A percentile compares a stretch with the other conserved stretches of the same genome.
These are phyloP conservation scores for Prinsepia uniflora DNA, from an alignment of 306 rosid genomes.

Conservation along the genomic window DNA sequence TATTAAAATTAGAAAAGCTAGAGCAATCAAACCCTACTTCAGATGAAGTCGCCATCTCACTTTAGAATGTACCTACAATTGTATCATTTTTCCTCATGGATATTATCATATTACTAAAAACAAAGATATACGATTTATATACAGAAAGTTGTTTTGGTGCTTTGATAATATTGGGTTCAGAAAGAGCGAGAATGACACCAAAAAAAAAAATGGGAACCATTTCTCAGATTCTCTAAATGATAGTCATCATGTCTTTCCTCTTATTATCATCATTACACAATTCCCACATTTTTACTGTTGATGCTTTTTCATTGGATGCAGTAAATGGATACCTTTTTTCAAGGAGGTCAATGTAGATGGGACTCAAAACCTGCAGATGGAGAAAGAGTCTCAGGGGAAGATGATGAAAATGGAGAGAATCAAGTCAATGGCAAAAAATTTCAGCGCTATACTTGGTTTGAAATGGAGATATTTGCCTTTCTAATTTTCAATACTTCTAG, in stretches of 20 bases:
- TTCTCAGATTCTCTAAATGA: conserved; percentile 24
- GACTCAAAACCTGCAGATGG: conserved; percentile 23
- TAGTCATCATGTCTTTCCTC: conserved; percentile 43
- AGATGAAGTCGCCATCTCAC: too few relatives aligned
- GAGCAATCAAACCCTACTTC: too few relatives aligned
- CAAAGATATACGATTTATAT: conserved; percentile 36
- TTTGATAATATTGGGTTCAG: conserved; percentile 45
- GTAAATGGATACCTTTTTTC: conserved; percentile 8
- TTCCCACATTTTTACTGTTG: neutral
- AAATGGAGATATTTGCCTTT: neutral
- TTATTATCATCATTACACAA: conserved; percentile 36
- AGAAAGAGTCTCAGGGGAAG: conserved; percentile 64
- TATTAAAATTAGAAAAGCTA: too few relatives aligned
- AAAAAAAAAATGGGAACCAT: conserved; percentile 39
- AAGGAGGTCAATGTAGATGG: conserved; percentile 21
- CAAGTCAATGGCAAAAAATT: conserved; percentile 52
- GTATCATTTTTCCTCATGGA: too few relatives aligned
- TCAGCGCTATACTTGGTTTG: conserved; percentile 75
- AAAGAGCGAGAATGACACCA: conserved; percentile 12
- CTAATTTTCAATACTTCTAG: too few relatives aligned
- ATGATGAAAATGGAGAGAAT: conserved; percentile 48
- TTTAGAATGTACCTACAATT: too few relatives aligned
- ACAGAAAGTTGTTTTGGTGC: conserved; percentile 41
- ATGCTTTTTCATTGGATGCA: too few relatives aligned
- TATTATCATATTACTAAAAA: too few relatives aligned